phyloP scores from a whole-genome alignment of 352 stramenopile species.

The Pythium myriotylum region DNA sequence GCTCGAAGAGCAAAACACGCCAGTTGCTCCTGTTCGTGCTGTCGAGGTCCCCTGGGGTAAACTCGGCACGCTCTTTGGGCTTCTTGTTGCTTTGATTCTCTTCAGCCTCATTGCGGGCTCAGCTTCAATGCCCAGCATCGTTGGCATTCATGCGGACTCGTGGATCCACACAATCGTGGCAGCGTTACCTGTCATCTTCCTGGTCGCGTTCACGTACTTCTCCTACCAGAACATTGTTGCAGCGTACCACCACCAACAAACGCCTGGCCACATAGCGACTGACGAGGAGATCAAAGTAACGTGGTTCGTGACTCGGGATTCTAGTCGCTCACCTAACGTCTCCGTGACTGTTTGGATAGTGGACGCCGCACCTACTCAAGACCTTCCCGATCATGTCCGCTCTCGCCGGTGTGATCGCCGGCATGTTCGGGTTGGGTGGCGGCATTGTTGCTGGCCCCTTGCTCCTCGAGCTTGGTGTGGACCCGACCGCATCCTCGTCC shows the following conservation, averaged over 20 bases:
- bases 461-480: slow-evolving; percentile 93
- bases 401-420: slow-evolving; percentile 89
- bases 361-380: slow-evolving; percentile 54
- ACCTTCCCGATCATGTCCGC: slow-evolving; percentile 91
- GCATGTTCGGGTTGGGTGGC: slow-evolving; percentile 95
- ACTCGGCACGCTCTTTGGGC: slow-evolving; percentile 70
- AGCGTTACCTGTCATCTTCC: slow-evolving; percentile 52
- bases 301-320: neutral
- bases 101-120: slow-evolving; percentile 93
- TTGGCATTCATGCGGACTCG: slow-evolving; percentile 88
- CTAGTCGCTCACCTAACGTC: neutral
- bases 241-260: slow-evolving; percentile 51
- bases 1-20: neutral
- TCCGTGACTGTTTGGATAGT: slow-evolving; percentile 23
- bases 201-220: slow-evolving; percentile 70
- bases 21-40: slow-evolving; percentile 30
- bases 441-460: slow-evolving; percentile 95
- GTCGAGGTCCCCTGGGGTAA: slow-evolving; percentile 84
- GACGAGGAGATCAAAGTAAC: slow-evolving; percentile 38
- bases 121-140: slow-evolving; percentile 77
- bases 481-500: slow-evolving; percentile 80
- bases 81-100: slow-evolving; percentile 89
- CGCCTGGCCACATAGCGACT: slow-evolving; percentile 45
- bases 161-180: slow-evolving; percentile 69
- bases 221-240: slow-evolving; percentile 49